A percentile compares a stretch with the other conserved stretches of the same genome.
phyloP scores from a whole-genome alignment of 805 yeast genomes.

The Wickerhamiella domercqiae region DNA sequence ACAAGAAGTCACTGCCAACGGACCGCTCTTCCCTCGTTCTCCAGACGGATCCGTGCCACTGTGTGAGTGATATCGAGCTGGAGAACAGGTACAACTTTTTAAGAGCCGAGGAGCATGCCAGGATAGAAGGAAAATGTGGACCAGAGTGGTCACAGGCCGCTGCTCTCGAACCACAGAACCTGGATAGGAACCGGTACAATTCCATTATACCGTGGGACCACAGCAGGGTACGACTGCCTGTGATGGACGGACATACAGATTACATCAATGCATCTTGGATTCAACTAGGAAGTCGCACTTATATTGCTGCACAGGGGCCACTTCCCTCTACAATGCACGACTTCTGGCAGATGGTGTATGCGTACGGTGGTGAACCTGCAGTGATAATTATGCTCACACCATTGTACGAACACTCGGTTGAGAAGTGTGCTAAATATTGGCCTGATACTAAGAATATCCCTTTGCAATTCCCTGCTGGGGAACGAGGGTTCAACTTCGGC shows the following conservation, averaged over 20 bases:
- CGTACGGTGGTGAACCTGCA: conserved; percentile 52
- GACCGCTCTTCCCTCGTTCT: conserved; percentile 12
- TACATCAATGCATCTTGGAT: conserved; percentile 84
- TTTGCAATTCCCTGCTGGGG: conserved; percentile 5
- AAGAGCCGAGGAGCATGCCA: conserved; percentile 20
- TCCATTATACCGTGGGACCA: conserved; percentile 54
- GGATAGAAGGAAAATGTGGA: conserved; percentile 18
- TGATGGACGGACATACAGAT: conserved; percentile 26
- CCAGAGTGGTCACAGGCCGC: conserved; percentile 15
- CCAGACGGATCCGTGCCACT: conserved; percentile 17
- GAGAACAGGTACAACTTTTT: conserved; percentile 17
- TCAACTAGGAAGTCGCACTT: conserved; percentile 27
- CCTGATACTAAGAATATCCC: conserved; percentile 22
- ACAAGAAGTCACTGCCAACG: conserved; percentile 12
- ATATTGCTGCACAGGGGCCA: conserved; percentile 87
- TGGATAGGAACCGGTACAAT: conserved; percentile 38
- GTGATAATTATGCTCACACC: conserved; percentile 66
- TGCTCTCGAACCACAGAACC: conserved; percentile 16
- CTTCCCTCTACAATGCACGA: conserved; percentile 55
- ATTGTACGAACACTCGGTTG: conserved; percentile 55
- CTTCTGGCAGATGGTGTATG: conserved; percentile 66
- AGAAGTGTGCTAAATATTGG: conserved; percentile 81
- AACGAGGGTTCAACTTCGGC: conserved; percentile 15
- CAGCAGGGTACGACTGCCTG: conserved; percentile 35
- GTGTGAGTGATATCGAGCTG: conserved; percentile 18